Evolutionary conservation across 1,284 basidiomycete genomes (phyloP).

Genomic region (Moesziomyces sp.): DNA sequence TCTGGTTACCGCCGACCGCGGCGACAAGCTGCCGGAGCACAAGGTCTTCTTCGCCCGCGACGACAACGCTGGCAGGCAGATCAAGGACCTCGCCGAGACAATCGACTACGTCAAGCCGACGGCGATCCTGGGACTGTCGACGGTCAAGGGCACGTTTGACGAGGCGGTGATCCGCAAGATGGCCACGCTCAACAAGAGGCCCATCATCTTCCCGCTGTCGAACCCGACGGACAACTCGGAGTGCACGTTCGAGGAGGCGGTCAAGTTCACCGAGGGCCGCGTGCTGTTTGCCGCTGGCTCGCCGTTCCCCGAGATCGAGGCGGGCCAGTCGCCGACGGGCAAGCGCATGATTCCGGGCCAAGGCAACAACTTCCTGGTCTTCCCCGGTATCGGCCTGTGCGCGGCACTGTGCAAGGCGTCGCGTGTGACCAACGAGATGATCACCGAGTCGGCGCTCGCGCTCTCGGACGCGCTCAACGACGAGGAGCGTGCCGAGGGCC

Average conservation of each 20-base stretch:
- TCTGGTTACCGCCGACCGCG: slow-evolving; percentile 63
- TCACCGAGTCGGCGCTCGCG: slow-evolving; percentile 74
- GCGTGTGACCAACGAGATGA: slow-evolving; percentile 80
- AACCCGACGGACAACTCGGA: slow-evolving; percentile 88
- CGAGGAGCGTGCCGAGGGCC: slow-evolving; percentile 74
- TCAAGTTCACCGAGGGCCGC: slow-evolving; percentile 74
- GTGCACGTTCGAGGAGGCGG: slow-evolving; percentile 80
- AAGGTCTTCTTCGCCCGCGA: slow-evolving; percentile 63
- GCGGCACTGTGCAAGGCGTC: slow-evolving; percentile 75
- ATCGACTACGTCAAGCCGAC: slow-evolving; percentile 89
- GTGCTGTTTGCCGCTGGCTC: slow-evolving; percentile 90
- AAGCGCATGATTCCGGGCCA: slow-evolving; percentile 81
- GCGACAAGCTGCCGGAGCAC: slow-evolving; percentile 61
- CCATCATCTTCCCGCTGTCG: slow-evolving; percentile 95
- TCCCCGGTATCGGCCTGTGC: slow-evolving; percentile 61
- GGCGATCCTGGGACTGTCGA: slow-evolving; percentile 88
- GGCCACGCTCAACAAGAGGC: slow-evolving; percentile 84
- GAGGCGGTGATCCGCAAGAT: slow-evolving; percentile 81
- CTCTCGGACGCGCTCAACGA: slow-evolving; percentile 80
- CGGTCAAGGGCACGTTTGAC: slow-evolving; percentile 84
- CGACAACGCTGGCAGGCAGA: slow-evolving; percentile 62
- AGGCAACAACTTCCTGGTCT: slow-evolving; percentile 80
- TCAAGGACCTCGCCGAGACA: slow-evolving; percentile 76
- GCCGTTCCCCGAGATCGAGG: slow-evolving; percentile 78
- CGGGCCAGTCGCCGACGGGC: slow-evolving; percentile 71